Evolutionary conservation across 1,139 yeast genomes (phyloP).

Genomic region (Diutina neorugosa): DNA sequence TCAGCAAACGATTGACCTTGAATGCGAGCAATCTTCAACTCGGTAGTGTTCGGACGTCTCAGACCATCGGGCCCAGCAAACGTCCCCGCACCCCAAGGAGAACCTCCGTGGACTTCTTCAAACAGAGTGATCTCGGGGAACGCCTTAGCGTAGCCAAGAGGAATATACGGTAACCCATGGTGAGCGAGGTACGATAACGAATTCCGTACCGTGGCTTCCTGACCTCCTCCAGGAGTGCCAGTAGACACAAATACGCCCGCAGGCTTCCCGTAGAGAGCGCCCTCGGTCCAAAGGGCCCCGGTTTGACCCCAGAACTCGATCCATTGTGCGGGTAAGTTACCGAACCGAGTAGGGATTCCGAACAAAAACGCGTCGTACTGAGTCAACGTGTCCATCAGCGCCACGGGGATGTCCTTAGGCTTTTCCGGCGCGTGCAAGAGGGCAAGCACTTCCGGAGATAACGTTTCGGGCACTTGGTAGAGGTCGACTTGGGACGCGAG

Average conservation of each 20-base stretch:
- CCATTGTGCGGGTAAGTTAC: conserved; percentile 10
- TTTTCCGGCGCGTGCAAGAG: conserved; percentile 33
- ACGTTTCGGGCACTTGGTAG: conserved; percentile 73
- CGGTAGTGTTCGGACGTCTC: conserved; percentile 8
- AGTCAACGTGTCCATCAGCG: conserved; percentile 7
- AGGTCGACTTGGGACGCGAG: conserved; percentile 44
- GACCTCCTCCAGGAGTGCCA: conserved; percentile 13
- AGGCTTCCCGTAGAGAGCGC: conserved; percentile 10
- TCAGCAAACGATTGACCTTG: conserved; percentile 21
- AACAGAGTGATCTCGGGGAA: conserved; percentile 8
- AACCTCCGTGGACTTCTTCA: conserved; percentile 9
- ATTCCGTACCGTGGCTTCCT: conserved; percentile 9
- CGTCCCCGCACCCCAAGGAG: conserved; percentile 10
- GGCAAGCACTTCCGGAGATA: conserved; percentile 48
- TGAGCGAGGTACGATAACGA: conserved; percentile 9
- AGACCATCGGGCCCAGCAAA: conserved; percentile 9
- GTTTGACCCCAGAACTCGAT: conserved; percentile 8
- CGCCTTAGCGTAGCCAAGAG: conserved; percentile 9
- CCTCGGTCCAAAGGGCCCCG: conserved; percentile 10
- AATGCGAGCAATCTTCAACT: conserved; percentile 8
- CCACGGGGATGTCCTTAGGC: conserved; percentile 8
- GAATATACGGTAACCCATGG: conserved; percentile 10
- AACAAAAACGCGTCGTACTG: conserved; percentile 9
- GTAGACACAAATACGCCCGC: conserved; percentile 8
- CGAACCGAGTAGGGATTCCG: conserved; percentile 11